Evolutionary conservation across 2,329 filamentous ascomycete species (phyloP).

Genomic region (Alternaria angustiovoidea): DNA sequence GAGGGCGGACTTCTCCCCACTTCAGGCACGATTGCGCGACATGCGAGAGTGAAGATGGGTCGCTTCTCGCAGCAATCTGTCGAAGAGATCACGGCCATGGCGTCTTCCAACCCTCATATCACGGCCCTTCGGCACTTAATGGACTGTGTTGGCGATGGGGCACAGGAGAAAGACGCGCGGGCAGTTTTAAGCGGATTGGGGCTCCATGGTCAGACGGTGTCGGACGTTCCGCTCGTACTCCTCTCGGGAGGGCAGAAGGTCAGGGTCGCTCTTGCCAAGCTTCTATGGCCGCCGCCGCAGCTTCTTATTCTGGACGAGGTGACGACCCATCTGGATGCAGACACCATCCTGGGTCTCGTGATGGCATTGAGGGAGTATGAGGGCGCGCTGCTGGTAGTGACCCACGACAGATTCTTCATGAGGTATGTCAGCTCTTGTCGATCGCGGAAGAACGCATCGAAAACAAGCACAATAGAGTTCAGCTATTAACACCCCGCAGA

Average conservation of each 20-base stretch:
- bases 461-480: conserved; percentile 6
- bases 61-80: conserved; percentile 85
- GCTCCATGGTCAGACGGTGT: conserved; percentile 72
- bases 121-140: conserved; percentile 73
- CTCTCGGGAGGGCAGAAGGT: conserved; percentile 80
- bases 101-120: conserved; percentile 59
- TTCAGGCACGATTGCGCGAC: conserved; percentile 68
- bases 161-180: conserved; percentile 73
- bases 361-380: conserved; percentile 72
- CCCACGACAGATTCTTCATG: conserved; percentile 84
- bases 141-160: conserved; percentile 59
- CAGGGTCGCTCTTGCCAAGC: conserved; percentile 69
- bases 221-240: conserved; percentile 75
- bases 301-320: conserved; percentile 81
- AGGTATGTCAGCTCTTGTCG: conserved; percentile 53
- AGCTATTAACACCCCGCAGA: conserved; percentile 47
- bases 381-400: conserved; percentile 79
- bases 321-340: conserved; percentile 84
- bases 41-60: conserved; percentile 74
- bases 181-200: conserved; percentile 73
- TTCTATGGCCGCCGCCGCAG: conserved; percentile 75
- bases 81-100: conserved; percentile 69
- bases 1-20: conserved; percentile 59
- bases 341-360: conserved; percentile 77
- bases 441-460: not conserved